Percentiles rank a stretch among this genome's conserved stretches.
Conservation (phyloP, 768 basidiomycete genomes). For the Boletus reticulatus region DNA sequence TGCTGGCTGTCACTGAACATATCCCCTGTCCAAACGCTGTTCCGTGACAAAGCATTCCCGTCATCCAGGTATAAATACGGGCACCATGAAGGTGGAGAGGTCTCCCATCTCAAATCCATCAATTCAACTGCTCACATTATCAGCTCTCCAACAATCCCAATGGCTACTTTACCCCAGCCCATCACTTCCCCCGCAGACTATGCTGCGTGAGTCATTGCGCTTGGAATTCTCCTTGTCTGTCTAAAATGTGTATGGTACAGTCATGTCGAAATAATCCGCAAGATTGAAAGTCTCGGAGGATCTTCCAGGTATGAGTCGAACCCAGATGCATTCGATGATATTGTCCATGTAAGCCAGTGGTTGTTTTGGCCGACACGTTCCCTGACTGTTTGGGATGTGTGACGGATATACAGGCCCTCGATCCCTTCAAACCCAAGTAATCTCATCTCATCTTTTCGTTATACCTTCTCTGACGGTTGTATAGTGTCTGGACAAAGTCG, state of each 20-base stretch:
- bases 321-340: neutral
- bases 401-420: neutral
- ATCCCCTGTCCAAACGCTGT: too few relatives aligned
- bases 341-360: neutral
- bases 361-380: neutral
- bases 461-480: neutral
- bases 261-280: neutral
- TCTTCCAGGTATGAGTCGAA: neutral
- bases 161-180: too few relatives aligned
- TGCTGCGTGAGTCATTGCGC: neutral
- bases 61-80: too few relatives aligned
- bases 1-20: too few relatives aligned
- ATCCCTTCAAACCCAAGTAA: neutral
- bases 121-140: too few relatives aligned
- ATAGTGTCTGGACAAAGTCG: neutral
- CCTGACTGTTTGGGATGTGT: neutral
- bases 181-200: neutral
- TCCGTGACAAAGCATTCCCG: too few relatives aligned
- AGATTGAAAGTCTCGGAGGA: slow-evolving; percentile 3
- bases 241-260: neutral
- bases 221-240: neutral
- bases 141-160: too few relatives aligned
- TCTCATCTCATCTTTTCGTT: neutral
- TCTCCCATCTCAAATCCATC: too few relatives aligned
- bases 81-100: too few relatives aligned